Conservation (phyloP, 1,284 basidiomycete genomes). For the Tranzscheliella williamsii region DNA sequence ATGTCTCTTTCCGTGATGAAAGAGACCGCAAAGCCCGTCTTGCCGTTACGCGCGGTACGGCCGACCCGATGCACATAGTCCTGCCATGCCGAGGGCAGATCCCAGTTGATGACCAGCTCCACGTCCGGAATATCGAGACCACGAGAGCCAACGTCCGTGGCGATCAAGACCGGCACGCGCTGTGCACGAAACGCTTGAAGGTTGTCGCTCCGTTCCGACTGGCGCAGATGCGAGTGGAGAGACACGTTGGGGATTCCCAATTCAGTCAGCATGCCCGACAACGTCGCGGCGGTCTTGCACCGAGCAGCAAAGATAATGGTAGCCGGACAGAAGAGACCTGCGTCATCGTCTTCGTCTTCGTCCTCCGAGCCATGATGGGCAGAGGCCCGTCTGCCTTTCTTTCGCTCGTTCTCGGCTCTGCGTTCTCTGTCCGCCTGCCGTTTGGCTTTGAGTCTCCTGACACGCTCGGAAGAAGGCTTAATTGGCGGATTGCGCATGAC, state of each 20-base stretch:
- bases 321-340: slow-evolving; percentile 65
- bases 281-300: slow-evolving; percentile 77
- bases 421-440: slow-evolving; percentile 43
- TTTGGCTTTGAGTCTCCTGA: slow-evolving; percentile 56
- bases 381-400: slow-evolving; percentile 21
- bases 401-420: slow-evolving; percentile 21
- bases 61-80: slow-evolving; percentile 70
- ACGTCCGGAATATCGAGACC: slow-evolving; percentile 67
- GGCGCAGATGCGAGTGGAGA: slow-evolving; percentile 88
- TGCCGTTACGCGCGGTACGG: slow-evolving; percentile 90
- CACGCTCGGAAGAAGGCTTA: slow-evolving; percentile 39
- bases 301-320: slow-evolving; percentile 95
- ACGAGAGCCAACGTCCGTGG: slow-evolving; percentile 60
- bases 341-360: slow-evolving; percentile 20
- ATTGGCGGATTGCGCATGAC: slow-evolving; percentile 79
- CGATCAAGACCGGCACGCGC: slow-evolving; percentile 52
- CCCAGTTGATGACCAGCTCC: slow-evolving; percentile 95
- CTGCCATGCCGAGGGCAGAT: slow-evolving; percentile 72
- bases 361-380: slow-evolving; percentile 15
- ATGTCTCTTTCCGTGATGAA: slow-evolving; percentile 94
- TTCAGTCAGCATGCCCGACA: slow-evolving; percentile 71
- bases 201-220: slow-evolving; percentile 81
- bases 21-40: slow-evolving; percentile 84
- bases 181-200: slow-evolving; percentile 84
- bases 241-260: slow-evolving; percentile 82